These are phyloP conservation scores for Zalerion maritima DNA, from an alignment of 495 filamentous ascomycete species.

Conservation along the genomic window DNA sequence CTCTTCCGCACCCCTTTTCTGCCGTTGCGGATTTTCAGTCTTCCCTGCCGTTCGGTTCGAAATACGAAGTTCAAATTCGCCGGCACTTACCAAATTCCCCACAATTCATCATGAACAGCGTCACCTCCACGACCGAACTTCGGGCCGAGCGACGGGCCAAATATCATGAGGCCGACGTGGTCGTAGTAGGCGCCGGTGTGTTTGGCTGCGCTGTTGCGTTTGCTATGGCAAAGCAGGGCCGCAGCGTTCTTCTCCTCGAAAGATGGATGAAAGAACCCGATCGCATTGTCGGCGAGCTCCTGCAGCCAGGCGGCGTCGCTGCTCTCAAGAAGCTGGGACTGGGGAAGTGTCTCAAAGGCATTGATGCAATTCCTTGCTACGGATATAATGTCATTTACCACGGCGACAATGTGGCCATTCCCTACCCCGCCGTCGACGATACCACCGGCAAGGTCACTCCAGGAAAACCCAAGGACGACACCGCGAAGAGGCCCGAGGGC, in stretches of 20 bases:
- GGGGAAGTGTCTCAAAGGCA: conserved; percentile 67
- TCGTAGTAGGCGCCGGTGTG: conserved; percentile 82
- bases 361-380: conserved; percentile 67
- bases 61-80: too few relatives aligned
- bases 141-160: conserved; percentile 25
- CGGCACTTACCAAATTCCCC: not conserved
- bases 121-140: conserved; percentile 14
- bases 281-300: conserved; percentile 87
- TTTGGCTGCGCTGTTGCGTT: conserved; percentile 79
- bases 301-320: conserved; percentile 81
- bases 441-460: conserved; percentile 12
- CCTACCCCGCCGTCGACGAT: conserved; percentile 41
- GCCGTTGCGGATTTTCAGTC: too few relatives aligned
- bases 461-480: conserved; percentile 4
- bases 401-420: conserved; percentile 60
- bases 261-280: conserved; percentile 83
- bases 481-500: conserved; percentile 41
- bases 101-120: conserved; percentile 14
- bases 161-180: conserved; percentile 51
- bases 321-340: conserved; percentile 74
- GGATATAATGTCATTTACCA: conserved; percentile 85
- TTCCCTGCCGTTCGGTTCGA: too few relatives aligned
- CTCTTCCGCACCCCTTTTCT: too few relatives aligned
- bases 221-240: conserved; percentile 67
- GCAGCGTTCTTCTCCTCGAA: conserved; percentile 85